phyloP scores from a whole-genome alignment of 1,284 basidiomycete genomes.

The Bjerkandera adusta region DNA sequence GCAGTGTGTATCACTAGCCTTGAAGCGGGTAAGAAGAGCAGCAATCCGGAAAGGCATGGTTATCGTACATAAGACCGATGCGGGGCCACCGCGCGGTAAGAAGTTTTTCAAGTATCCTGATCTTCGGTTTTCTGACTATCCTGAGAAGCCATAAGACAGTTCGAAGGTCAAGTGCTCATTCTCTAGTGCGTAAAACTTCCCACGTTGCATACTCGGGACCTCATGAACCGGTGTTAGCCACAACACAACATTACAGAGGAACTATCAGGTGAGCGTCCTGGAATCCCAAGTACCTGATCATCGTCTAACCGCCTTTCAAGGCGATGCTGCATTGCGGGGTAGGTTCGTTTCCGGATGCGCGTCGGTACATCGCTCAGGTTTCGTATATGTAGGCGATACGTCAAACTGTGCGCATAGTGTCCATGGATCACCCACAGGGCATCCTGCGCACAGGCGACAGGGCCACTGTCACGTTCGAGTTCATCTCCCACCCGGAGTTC shows the following conservation, averaged over 20 bases:
- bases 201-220: neutral
- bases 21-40: conserved; percentile 85
- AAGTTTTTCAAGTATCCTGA: conserved; percentile 7
- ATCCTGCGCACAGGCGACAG: conserved; percentile 89
- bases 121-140: conserved; percentile 8
- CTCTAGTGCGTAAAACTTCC: conserved; percentile 55
- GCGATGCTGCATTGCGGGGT: conserved; percentile 87
- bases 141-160: conserved; percentile 69
- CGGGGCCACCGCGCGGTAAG: conserved; percentile 73
- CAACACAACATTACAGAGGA: conserved; percentile 87
- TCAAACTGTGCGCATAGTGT: conserved; percentile 90
- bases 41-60: conserved; percentile 96
- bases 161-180: conserved; percentile 85
- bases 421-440: conserved; percentile 84
- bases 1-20: conserved; percentile 90
- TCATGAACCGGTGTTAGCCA: conserved; percentile 49
- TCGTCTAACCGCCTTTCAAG: conserved; percentile 32
- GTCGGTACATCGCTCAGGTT: conserved; percentile 3
- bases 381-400: conserved; percentile 59
- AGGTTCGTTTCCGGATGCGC: conserved; percentile 26
- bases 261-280: conserved; percentile 67
- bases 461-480: conserved; percentile 88
- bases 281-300: conserved; percentile 14
- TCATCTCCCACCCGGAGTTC: conserved; percentile 87
- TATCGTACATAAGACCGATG: conserved; percentile 78